Conservation (phyloP, 306 rosid genomes). For the Fragaria iinumae region DNA sequence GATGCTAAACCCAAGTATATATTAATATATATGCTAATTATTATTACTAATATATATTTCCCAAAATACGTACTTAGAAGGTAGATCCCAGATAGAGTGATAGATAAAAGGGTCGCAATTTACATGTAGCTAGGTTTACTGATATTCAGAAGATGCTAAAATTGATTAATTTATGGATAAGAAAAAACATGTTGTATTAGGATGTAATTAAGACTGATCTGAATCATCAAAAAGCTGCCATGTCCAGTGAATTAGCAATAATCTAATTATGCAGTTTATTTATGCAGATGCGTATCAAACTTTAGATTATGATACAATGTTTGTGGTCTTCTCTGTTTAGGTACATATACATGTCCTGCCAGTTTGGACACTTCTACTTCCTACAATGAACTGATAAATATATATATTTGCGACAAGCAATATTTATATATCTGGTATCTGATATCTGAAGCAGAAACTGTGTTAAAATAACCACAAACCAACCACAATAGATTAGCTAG, state of each 20-base stretch:
- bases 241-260: constrained; percentile 8
- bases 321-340: constrained; percentile 33
- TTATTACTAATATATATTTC: neutral
- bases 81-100: neutral
- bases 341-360: neutral
- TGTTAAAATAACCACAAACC: neutral
- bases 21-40: neutral
- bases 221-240: neutral
- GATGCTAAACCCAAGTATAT: neutral
- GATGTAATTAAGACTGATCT: neutral
- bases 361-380: constrained; percentile 24
- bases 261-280: constrained; percentile 3
- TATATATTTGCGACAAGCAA: too few relatives aligned
- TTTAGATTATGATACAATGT: constrained; percentile 53
- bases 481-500: neutral
- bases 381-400: neutral
- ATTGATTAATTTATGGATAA: neutral
- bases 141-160: neutral
- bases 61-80: neutral
- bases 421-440: neutral
- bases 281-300: constrained; percentile 46
- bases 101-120: too few relatives aligned
- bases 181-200: neutral
- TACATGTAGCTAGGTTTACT: neutral
- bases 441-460: neutral